Base-by-base conservation (phyloP, 148 eudicot species). In the Rheum nobile region DNA sequence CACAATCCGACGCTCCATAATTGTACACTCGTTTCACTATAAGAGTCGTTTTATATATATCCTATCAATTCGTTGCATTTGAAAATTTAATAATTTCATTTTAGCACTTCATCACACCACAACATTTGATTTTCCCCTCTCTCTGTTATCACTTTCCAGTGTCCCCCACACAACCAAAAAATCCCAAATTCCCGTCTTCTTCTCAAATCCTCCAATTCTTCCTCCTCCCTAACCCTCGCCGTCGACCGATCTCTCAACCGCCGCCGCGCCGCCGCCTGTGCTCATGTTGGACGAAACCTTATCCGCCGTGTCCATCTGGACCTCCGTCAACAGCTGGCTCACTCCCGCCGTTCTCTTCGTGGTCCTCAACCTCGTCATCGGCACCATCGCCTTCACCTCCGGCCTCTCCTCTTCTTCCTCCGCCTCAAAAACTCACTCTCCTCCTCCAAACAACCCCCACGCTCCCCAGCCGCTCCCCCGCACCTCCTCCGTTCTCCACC, bases 311-410 rank as follows among this genome's bases (percentile, higher is more conserved):
- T 86, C 93, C 28, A 76, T 91, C 52, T 93, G 92, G 97, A 71
- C 88, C 11, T 86, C 97, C 50, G 76, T 93, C 83, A 83, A 78
- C 80, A 88, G 83, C 79, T 94, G 97, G 97, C 67, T 91, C 42
- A 89, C 97, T 2, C 96, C 98, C 6, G 48, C 91, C 57, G 82
- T 94, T 24, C 83, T 94, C 71, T 91, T 94, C 70, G 77, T 91
- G 31, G 79, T 94, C 67, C 89, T 94, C 72, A 89, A 89, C 68
- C 47, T 91, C 83, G 84, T 89, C 83, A 89, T 94, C 21, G 95
- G 82, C 77, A 91, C 93, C 76, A 91, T 91, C 59, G 80, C 78
- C 31, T 71, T 88, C 81, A 86, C 91, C 50, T 89, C 97, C 42
- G 74, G 75, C 73, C 76, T 84, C 52, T 37, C 84, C 19, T 77